Base-by-base conservation (phyloP, 2,329 filamentous ascomycete genomes). In the Colletotrichum sp. region DNA sequence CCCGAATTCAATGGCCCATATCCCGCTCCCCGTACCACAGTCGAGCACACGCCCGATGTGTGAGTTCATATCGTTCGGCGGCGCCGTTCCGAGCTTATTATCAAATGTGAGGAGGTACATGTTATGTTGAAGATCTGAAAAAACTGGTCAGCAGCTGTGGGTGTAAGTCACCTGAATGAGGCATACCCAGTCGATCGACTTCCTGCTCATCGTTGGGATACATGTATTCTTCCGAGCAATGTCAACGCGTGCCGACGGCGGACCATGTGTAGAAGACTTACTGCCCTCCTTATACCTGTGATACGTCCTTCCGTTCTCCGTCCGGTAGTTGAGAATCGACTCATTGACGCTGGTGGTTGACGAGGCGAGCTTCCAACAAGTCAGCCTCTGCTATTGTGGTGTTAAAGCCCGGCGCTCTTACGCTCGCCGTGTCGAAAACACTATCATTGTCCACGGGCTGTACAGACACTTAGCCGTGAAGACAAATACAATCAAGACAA, bases 11-110 rank as follows among this genome's bases (percentile, higher is more conserved):
- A 89, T 85, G 5, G 84, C 84, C 85, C 85, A 87, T 8, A 83
- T 79, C 16, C 87, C 88, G 13, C 87, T 89, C 0, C 88, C 88
- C 2, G 87, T 88, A 15, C 88, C 88, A 44, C 88, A 78, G 79
- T 90, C 88, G 3, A 90, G 81, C 13, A 86, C 81, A 5, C 80
- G 82, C 9, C 75, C 52, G 18, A 82, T 55, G 69, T 88, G 85
- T n/a, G 84, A 85, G 18, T 8, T 10, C 13, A 18, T 57, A 16
- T 57, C 44, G 28, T 59, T 79, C 9, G 77, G 67, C 1, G 84
- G 85, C 5, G 78, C 78, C 0, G 80, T 60, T 28, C 76, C 81
- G 0, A 85, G 78, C 52, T 82, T 82, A 8, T 80, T 80, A 1
- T 81, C 79, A 18, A 84, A 79, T 0, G 83, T 85, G 8, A 85